These are phyloP conservation scores for Solanum piurae DNA, from an alignment of 257 asterid species.

Conservation along the genomic window DNA sequence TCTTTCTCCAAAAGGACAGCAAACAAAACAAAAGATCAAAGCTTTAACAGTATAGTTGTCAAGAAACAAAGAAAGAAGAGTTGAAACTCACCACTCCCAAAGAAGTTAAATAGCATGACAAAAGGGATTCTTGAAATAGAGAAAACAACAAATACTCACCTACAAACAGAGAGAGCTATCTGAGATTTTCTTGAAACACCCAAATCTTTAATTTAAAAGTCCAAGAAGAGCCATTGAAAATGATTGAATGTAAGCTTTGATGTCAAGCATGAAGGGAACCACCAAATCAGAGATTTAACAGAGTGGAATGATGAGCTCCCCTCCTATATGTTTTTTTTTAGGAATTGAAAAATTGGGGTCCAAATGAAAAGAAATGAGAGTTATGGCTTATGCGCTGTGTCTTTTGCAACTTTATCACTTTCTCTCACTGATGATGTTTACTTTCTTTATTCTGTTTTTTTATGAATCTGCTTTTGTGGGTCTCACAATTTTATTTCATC, in stretches of 20 bases:
- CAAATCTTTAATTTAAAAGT: conserved; percentile 20
- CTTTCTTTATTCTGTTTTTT: conserved; percentile 9
- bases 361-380: conserved; percentile 7
- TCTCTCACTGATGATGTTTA: background rate
- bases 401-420: conserved; percentile 17
- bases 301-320: conserved; percentile 38
- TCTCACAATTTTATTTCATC: background rate
- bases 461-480: conserved; percentile 14
- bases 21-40: background rate
- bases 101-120: background rate
- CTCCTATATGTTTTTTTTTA: background rate
- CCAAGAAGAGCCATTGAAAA: conserved; percentile 16
- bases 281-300: conserved; percentile 47
- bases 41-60: background rate
- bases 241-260: conserved; percentile 58
- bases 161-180: conserved; percentile 14
- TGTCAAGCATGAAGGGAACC: conserved; percentile 93
- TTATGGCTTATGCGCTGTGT: conserved; percentile 14
- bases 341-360: conserved; percentile 22
- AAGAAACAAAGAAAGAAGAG: background rate
- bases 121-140: conserved; percentile 18
- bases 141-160: conserved; percentile 32
- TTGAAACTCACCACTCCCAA: background rate
- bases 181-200: conserved; percentile 16
- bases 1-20: background rate